These are phyloP conservation scores for Suillus americanus DNA, from an alignment of 768 basidiomycete species.

Conservation along the genomic window DNA sequence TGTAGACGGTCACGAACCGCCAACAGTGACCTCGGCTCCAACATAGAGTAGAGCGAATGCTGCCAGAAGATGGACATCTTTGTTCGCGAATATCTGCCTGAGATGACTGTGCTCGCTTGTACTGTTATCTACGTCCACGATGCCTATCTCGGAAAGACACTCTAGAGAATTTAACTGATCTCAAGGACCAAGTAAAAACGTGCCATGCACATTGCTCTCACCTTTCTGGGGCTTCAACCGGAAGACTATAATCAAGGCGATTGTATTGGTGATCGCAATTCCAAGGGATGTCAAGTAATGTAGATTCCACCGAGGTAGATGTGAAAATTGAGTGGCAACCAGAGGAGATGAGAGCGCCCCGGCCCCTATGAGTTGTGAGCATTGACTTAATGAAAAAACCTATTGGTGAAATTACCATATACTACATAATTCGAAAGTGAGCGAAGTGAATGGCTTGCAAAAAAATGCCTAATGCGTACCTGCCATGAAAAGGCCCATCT, in stretches of 20 bases:
- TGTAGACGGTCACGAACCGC: slow-evolving; percentile 28
- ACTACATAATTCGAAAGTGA: neutral
- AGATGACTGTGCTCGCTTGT: slow-evolving; percentile 38
- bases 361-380: slow-evolving; percentile 41
- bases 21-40: slow-evolving; percentile 59
- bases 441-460: neutral
- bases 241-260: slow-evolving; percentile 58
- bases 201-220: slow-evolving; percentile 24
- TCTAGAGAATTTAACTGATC: slow-evolving; percentile 35
- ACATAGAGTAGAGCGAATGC: slow-evolving; percentile 68
- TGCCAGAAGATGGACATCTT: slow-evolving; percentile 60
- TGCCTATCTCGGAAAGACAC: slow-evolving; percentile 54
- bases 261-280: slow-evolving; percentile 57
- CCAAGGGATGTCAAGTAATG: slow-evolving; percentile 74
- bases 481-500: slow-evolving; percentile 72
- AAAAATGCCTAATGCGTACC: slow-evolving; percentile 5
- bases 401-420: neutral
- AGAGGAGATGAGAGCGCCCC: slow-evolving; percentile 73
- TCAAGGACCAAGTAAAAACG: neutral
- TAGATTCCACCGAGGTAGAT: slow-evolving; percentile 66
- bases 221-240: slow-evolving; percentile 72
- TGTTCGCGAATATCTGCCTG: slow-evolving; percentile 51
- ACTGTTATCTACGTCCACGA: slow-evolving; percentile 38
- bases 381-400: neutral
- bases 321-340: slow-evolving; percentile 79